Evolutionary conservation across 805 yeast species (phyloP), one percentile per base, ranked within the genome.

Genomic region (Metschnikowia hibisci): DNA sequence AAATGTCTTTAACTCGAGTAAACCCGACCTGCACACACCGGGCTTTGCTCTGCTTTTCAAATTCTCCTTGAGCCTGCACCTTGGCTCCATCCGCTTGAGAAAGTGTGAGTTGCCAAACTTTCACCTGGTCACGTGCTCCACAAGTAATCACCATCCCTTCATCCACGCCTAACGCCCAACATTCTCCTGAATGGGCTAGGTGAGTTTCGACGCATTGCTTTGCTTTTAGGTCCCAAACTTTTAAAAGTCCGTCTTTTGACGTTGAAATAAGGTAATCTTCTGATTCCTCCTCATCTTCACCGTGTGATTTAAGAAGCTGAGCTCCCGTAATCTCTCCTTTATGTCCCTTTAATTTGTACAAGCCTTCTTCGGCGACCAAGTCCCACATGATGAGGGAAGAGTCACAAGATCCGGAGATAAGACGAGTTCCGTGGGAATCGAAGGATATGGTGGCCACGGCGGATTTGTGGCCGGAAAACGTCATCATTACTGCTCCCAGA

Each of bases 131-230:
- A 50, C 87, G 89, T 55, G 80, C 77, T 34, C 96, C 90, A 23
- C 85, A 75, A 1, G 97, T 89, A 15, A 89, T 63, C 23, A 77
- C 66, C 41, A 82, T 50, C 34, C 60, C 63, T 18, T 63, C 35
- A 16, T 33, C 27, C 14, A 80, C 60, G 3, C 79, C 85, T 56
- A 89, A 62, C 3, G 86, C 71, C 98, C 98, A 93, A 67, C 96
- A 87, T 63, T 93, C 98, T 45, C 91, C 90, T 16, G 85, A 74
- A 60, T 88, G 96, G 0, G 97, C 96, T 48, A 89, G 81, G 60
- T 90, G 97, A 1, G 98, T 90, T 61, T 93, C 99, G 4, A 89
- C 71, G 64, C 97, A 87, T 61, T 88, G 95, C 60, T 86, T 88
- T 4, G 93, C 69, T 55, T 82, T 84, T 53, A 93, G 65, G 58